A percentile compares a stretch with the other conserved stretches of the same genome.
Evolutionary conservation across 2,329 filamentous ascomycete genomes (phyloP).

Genomic region (Ophioceras dolichostomum): DNA sequence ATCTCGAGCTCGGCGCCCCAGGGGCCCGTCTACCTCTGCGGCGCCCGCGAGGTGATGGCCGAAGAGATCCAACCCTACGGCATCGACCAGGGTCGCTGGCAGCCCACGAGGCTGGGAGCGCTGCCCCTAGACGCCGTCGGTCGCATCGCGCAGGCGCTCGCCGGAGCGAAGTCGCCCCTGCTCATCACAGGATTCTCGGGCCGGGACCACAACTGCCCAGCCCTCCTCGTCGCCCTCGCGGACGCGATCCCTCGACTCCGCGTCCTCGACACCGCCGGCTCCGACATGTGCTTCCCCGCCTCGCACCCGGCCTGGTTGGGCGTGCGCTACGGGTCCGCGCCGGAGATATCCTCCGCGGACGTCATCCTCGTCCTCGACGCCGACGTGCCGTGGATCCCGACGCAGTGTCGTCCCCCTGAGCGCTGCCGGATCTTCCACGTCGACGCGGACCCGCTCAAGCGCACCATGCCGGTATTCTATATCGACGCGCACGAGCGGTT

Average conservation of each 20-base stretch:
- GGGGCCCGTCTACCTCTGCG: conserved; percentile 70
- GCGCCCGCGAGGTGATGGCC: conserved; percentile 73
- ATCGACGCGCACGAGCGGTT: conserved; percentile 54
- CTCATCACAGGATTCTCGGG: conserved; percentile 61
- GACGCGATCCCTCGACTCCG: conserved; percentile 55
- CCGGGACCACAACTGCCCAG: conserved; percentile 51
- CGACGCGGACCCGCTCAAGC: conserved; percentile 54
- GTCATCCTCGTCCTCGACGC: conserved; percentile 78
- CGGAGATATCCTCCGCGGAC: conserved; percentile 64
- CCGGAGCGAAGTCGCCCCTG: conserved; percentile 52
- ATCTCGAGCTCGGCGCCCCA: conserved; percentile 68
- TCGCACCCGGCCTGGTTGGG: conserved; percentile 58
- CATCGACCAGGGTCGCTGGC: conserved; percentile 59
- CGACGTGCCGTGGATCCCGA: conserved; percentile 91
- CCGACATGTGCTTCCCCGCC: conserved; percentile 71
- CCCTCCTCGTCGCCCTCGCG: conserved; percentile 53
- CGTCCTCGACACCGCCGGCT: conserved; percentile 65
- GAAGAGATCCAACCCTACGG: conserved; percentile 66
- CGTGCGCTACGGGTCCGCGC: conserved; percentile 61
- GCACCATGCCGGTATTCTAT: conserved; percentile 64
- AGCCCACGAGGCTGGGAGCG: conserved; percentile 54
- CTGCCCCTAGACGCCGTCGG: conserved; percentile 38
- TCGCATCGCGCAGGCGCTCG: conserved; percentile 50
- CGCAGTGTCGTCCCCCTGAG: conserved; percentile 44
- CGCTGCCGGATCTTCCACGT: conserved; percentile 49